Conservation (phyloP, 2,329 filamentous ascomycete genomes). For the Dissoconium aciculare region DNA sequence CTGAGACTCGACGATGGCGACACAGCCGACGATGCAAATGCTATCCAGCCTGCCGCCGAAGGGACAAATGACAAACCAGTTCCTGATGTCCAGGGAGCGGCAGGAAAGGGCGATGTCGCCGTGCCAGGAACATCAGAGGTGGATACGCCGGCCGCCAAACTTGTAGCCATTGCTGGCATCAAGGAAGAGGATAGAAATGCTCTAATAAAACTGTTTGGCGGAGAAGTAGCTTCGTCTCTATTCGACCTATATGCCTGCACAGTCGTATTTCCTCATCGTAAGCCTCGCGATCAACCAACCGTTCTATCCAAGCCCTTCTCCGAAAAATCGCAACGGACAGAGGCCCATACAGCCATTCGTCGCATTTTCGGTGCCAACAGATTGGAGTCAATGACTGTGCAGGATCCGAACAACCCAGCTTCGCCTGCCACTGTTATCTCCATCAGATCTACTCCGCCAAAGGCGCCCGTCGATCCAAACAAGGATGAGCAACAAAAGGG, state of each 20-base stretch:
- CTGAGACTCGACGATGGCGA: slow-evolving; percentile 4
- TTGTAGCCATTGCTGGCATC: slow-evolving; percentile 16
- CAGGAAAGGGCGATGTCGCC: background rate
- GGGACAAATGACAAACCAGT: background rate
- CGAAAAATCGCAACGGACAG: slow-evolving; percentile 47
- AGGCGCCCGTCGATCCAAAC: slow-evolving; percentile 9
- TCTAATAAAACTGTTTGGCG: slow-evolving; percentile 37
- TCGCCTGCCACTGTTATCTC: slow-evolving; percentile 46
- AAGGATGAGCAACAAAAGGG: slow-evolving; percentile 20
- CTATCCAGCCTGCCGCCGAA: slow-evolving; percentile 1
- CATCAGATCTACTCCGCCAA: slow-evolving; percentile 35
- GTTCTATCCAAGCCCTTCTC: slow-evolving; percentile 40
- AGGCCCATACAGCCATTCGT: slow-evolving; percentile 53
- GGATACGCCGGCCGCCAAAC: slow-evolving; percentile 6
- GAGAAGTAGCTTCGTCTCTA: slow-evolving; percentile 35
- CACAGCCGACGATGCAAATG: slow-evolving; percentile 2
- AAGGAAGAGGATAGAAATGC: slow-evolving; percentile 25
- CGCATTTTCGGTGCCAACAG: slow-evolving; percentile 58
- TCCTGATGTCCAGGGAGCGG: no score
- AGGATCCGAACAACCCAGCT: slow-evolving; percentile 38
- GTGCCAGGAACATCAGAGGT: background rate
- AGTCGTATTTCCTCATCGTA: slow-evolving; percentile 38
- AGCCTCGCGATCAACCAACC: slow-evolving; percentile 40
- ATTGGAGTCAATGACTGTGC: slow-evolving; percentile 62
- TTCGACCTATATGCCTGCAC: slow-evolving; percentile 41